These are phyloP conservation scores for Cerioporus squamosus DNA, from an alignment of 1,284 basidiomycete species.

Conservation along the genomic window DNA sequence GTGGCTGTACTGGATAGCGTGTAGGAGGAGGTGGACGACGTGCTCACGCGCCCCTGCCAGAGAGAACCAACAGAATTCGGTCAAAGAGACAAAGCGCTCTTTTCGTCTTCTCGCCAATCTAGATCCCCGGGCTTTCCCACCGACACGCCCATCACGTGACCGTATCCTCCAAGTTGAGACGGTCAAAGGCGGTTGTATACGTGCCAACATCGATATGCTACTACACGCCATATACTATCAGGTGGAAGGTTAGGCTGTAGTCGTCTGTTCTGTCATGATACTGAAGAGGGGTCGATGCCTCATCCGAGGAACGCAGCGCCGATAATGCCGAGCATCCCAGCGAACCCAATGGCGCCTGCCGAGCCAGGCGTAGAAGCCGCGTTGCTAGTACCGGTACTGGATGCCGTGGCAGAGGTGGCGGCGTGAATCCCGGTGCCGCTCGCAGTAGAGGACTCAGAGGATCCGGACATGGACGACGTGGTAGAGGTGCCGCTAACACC, in stretches of 20 bases:
- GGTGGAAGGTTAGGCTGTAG: conserved; percentile 11
- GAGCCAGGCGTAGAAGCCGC: conserved; percentile 14
- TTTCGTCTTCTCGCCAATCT: conserved; percentile 18
- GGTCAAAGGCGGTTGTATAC: background rate
- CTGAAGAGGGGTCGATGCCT: background rate
- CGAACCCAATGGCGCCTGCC: conserved; percentile 18
- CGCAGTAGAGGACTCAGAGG: too few species aligned
- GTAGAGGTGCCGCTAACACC: conserved; percentile 1
- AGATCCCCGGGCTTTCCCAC: conserved; percentile 16
- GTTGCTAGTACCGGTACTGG: conserved; percentile 13
- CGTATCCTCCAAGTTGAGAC: conserved; percentile 16
- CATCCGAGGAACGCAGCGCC: conserved; percentile 18
- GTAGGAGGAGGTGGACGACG: conserved; percentile 13
- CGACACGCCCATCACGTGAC: conserved; percentile 23
- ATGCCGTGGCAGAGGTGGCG: background rate
- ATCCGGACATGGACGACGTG: background rate
- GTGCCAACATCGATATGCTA: conserved; percentile 10
- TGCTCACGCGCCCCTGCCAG: conserved; percentile 24
- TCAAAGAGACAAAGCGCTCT: conserved; percentile 17
- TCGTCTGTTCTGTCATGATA: background rate
- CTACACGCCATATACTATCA: conserved; percentile 1
- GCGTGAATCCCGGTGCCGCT: background rate
- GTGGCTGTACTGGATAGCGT: conserved; percentile 14
- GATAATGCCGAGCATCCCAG: conserved; percentile 16
- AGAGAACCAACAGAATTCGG: conserved; percentile 21